Base-by-base conservation (phyloP, 805 yeast species). In the Peterozyma toletana region DNA sequence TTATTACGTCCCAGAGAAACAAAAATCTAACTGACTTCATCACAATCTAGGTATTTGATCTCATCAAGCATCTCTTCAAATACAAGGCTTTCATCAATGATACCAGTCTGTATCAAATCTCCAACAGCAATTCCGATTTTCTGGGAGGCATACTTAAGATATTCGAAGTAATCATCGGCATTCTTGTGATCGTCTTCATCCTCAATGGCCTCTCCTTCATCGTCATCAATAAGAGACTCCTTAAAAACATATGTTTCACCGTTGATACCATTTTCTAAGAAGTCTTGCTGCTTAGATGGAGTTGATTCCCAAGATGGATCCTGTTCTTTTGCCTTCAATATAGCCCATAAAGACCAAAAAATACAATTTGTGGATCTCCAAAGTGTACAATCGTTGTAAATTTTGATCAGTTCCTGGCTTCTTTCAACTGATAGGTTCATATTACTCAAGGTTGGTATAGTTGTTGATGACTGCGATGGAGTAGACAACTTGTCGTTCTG, bases 281-380 rank as follows among this genome's bases (percentile, higher is more conserved):
- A 56, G 27, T 58, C 64, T 43, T 62, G 36, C 47, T 35, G 13
- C 13, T 46, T 43, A 14, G 38, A 14, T 14, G 33, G 11, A 4
- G 13, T 3, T 11, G 33, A n/a, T 41, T 43, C 4, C 33, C 38
- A 17, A 39, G 49, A 15, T 57, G 40, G 2, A 55, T 41, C 15
- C 64, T 64, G 30, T 50, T 52, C 37, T 57, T 55, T 37, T 16
- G 83, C 79, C 59, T 87, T 95, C 31, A 93, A 75, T 37, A 93
- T 72, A 1, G 96, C 98, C 99, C 99, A 91, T 27, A 90, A 57
- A 4, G 83, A 73, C 99, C 99, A 91, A 56, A 74, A 77, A 9
- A 86, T 68, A 40, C 83, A 83, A 17, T 78, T 91, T 0, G 87
- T 68, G 1, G 95, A 79, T 55, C 96, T 73, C 96, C 97, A 91